Percentiles rank a stretch among this genome's conserved stretches.
Conservation (phyloP, 306 rosid species). For the Cicer pinnatifidum region DNA sequence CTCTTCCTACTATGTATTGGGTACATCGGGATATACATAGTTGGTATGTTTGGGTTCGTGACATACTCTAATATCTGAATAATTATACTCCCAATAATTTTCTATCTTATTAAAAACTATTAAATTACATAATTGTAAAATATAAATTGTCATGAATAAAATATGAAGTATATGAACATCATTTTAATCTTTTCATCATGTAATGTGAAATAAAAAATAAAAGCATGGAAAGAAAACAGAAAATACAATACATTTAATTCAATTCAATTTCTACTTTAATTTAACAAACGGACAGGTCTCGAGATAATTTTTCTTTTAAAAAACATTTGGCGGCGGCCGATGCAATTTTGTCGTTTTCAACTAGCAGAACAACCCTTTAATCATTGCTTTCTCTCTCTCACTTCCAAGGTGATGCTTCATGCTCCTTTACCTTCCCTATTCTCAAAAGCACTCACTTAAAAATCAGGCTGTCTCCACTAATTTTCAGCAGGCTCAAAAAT, state of each 20-base stretch:
- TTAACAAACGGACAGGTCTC: not conserved
- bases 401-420: not conserved
- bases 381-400: conserved; percentile 6
- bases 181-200: not conserved
- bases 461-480: not conserved
- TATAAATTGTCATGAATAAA: not conserved
- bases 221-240: not conserved
- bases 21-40: not conserved
- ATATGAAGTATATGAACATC: not conserved
- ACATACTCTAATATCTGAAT: not conserved
- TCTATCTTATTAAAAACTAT: not conserved
- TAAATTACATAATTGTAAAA: not conserved
- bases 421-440: not conserved
- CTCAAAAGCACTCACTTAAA: conserved; percentile 3
- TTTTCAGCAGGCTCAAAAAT: not conserved
- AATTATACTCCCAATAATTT: not conserved
- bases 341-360: not conserved
- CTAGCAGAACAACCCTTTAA: conserved; percentile 8
- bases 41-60: not conserved
- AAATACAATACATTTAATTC: conserved; percentile 6
- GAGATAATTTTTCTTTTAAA: not conserved
- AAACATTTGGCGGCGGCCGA: not conserved
- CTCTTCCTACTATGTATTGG: not conserved
- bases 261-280: not conserved
- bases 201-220: not conserved